Evolutionary conservation across 768 basidiomycete species (phyloP), one percentile per base, ranked within the genome.

Genomic region (Rhodotorula toruloides): DNA sequence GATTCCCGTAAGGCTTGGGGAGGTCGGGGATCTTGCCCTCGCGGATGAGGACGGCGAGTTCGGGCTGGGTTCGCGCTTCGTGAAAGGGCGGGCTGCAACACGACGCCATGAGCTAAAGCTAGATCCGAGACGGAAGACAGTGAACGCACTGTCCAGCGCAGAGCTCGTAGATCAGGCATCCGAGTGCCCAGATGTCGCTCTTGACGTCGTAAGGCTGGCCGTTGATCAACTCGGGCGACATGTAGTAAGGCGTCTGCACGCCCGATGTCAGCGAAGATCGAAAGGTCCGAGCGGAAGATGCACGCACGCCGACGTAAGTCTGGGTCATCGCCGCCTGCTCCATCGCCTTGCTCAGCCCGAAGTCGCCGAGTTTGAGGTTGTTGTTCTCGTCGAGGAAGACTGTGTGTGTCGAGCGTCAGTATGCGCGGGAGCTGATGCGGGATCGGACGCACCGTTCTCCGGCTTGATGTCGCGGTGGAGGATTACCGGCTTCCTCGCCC

Each of bases 191-290:
- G 54, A 99, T 97, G 75, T 99, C 96, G 0, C 90, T 91, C 79
- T 98, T 99, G 12, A 90, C 88, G 79, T 97, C 96, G 78, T 99
- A 99, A 6, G 90, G 85, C 76, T 90, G 92, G 76, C 98, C 94
- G 79, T 90, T 90, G 84, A 97, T 91, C 40, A 98, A 83, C 77
- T 99, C 94, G 0, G 96, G 96, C 2, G 92, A 96, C 96, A 99
- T 98, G 80, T 99, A 98, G 76, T 98, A 93, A 6, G 96, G 96
- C 6, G 96, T 99, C 92, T 97, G 73, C n/a, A 3, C 34, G 40
- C 4, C 11, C 31, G 14, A 21, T 22, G 34, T 32, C 43, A 39
- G 43, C 10, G 2, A 10, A 14, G 25, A 11, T 13, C 8, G 4
- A 9, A 10, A 36, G 31, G 29, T 7, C 2, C 21, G 11, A 40